These are phyloP conservation scores for Termitomyces sp. DNA, from an alignment of 768 basidiomycete genomes.

Conservation along the genomic window DNA sequence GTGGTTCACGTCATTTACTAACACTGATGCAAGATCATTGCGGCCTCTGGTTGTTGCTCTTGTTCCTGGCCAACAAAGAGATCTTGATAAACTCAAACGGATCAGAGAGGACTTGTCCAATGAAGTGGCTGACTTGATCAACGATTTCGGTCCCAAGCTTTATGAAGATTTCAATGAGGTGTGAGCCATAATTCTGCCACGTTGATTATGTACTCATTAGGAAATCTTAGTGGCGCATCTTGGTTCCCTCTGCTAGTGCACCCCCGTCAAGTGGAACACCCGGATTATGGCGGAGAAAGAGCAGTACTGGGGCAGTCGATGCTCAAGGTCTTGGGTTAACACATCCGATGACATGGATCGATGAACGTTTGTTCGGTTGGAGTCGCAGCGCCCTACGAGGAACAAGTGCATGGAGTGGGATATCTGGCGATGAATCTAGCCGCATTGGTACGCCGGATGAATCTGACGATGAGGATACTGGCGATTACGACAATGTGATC, in stretches of 20 bases:
- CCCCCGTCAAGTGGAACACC: conserved; percentile 74
- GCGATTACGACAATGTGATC: conserved; percentile 89
- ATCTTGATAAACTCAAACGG: conserved; percentile 68
- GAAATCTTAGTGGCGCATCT: conserved; percentile 58
- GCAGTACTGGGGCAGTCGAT: conserved; percentile 76
- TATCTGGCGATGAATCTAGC: conserved; percentile 49
- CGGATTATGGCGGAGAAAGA: conserved; percentile 77
- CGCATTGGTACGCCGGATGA: conserved; percentile 65
- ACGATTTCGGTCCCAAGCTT: conserved; percentile 83
- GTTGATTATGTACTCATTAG: conserved; percentile 6
- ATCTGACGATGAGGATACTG: conserved; percentile 82
- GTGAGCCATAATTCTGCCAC: conserved; percentile 10
- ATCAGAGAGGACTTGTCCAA: conserved; percentile 74
- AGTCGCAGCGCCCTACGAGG: conserved; percentile 68
- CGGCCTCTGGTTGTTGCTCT: conserved; percentile 85
- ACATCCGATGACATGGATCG: conserved; percentile 94
- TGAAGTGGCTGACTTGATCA: conserved; percentile 77
- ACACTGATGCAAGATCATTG: conserved; percentile 56
- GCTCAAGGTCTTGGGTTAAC: conserved; percentile 79
- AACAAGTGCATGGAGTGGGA: conserved; percentile 83
- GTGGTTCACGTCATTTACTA: not conserved
- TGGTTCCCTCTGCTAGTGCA: conserved; percentile 78
- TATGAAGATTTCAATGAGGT: conserved; percentile 87
- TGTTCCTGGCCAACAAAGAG: conserved; percentile 82
- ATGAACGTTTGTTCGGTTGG: conserved; percentile 94